These are phyloP conservation scores for Komagataella populi DNA, from an alignment of 805 yeast species.

Conservation along the genomic window DNA sequence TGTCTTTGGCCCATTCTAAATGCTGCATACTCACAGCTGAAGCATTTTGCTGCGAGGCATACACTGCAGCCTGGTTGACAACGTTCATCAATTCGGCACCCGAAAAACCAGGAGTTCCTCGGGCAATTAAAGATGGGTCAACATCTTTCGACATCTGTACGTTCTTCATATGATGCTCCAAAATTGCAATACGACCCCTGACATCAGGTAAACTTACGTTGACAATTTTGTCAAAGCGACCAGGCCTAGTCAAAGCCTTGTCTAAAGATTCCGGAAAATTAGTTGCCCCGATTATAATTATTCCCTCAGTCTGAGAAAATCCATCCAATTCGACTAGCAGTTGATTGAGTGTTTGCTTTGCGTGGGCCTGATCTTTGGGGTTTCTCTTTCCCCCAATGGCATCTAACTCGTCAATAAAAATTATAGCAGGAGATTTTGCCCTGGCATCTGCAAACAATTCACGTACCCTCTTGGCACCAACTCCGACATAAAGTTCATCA, in stretches of 20 bases:
- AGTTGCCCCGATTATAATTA: slow-evolving; percentile 95
- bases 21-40: slow-evolving; percentile 81
- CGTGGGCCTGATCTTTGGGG: slow-evolving; percentile 96
- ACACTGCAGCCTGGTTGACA: slow-evolving; percentile 96
- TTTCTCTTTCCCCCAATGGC: slow-evolving; percentile 98
- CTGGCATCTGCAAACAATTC: slow-evolving; percentile 90
- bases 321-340: slow-evolving; percentile 94
- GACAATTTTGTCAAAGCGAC: slow-evolving; percentile 93
- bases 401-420: slow-evolving; percentile 94
- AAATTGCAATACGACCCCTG: slow-evolving; percentile 88
- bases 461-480: slow-evolving; percentile 95
- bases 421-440: slow-evolving; percentile 91
- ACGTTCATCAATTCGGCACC: slow-evolving; percentile 95
- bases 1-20: slow-evolving; percentile 98
- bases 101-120: slow-evolving; percentile 97
- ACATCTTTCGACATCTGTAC: slow-evolving; percentile 78
- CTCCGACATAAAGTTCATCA: slow-evolving; percentile 97
- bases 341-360: slow-evolving; percentile 94
- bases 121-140: slow-evolving; percentile 80
- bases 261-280: slow-evolving; percentile 96
- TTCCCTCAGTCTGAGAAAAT: slow-evolving; percentile 81
- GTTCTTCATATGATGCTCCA: slow-evolving; percentile 83
- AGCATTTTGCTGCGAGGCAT: slow-evolving; percentile 89
- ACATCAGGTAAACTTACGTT: slow-evolving; percentile 95
- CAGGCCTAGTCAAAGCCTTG: slow-evolving; percentile 96